Base-by-base conservation (phyloP, 2,329 filamentous ascomycete genomes). In the Ceratocystiopsis minuta region DNA sequence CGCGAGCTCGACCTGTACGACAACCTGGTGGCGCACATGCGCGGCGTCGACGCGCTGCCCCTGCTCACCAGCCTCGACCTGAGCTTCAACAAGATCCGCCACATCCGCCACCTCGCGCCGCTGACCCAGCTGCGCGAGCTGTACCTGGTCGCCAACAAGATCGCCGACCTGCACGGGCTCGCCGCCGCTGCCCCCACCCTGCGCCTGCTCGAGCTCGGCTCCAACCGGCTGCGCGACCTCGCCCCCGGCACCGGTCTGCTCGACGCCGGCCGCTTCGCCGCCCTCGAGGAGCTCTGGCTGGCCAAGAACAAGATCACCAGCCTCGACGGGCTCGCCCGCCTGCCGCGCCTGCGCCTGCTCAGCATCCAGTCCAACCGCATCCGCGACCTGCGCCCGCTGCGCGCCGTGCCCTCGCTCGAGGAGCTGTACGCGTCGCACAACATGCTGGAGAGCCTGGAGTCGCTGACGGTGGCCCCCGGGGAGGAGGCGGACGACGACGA, bases 41-140 rank as follows among this genome's bases (percentile, higher is more conserved):
- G 78, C 50, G 83, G 83, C 28, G 70, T 98, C 37, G 86, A 95
- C 42, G 67, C 75, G 37, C 73, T 95, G 44, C 74, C 69, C 13
- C 69, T 81, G 46, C 71, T 98, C 42, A 84, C 72, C 6, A 80
- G 66, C 43, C 73, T 98, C 42, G 90, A 98, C 57, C 68, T 98
- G 40, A 92, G 83, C 59, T 98, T 95, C 72, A 98, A 98, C 67
- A 96, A 96, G 66, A 88, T 98, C 65, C 95, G 94, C 59, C 87
- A 95, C 61, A 93, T 98, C 65, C 94, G 93, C 61, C 77, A 88
- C 53, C 65, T 96, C 49, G 70, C 71, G 45, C 80, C 88, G 53
- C 64, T 98, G 45, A 78, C 65, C 17, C 70, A 85, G 42, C 70
- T 96, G 44, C 80, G 70, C 47, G 85, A 96, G 51, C 58, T 98